phyloP scores from a whole-genome alignment of 2,329 filamentous ascomycete genomes.

The Penicillium corylophilum region DNA sequence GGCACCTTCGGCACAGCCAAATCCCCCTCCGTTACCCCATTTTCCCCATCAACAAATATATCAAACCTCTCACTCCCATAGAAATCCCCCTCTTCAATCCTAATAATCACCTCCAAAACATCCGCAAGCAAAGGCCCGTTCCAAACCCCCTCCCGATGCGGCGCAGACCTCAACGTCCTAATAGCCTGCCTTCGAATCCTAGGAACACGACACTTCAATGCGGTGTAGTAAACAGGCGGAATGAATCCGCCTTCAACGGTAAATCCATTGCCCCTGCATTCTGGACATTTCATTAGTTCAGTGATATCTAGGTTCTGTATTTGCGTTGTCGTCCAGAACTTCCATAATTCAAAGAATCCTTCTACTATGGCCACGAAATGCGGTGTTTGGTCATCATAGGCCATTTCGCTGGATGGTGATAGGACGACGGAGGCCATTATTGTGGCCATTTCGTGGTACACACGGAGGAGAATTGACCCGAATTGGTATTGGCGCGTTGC shows the following conservation, averaged over 20 bases:
- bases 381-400: constrained; percentile 24
- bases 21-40: constrained; percentile 1
- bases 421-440: constrained; percentile 40
- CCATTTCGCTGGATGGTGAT: constrained; percentile 17
- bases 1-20: constrained; percentile 6
- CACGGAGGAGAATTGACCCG: constrained; percentile 33
- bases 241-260: constrained; percentile 35
- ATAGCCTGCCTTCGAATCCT: constrained; percentile 29
- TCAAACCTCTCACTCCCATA: not conserved
- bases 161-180: constrained; percentile 7
- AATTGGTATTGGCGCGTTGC: constrained; percentile 9
- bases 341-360: constrained; percentile 12
- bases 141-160: constrained; percentile 20
- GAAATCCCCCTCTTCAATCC: constrained; percentile 10
- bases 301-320: constrained; percentile 1
- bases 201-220: constrained; percentile 34
- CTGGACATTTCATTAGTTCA: not conserved
- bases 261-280: constrained; percentile 5
- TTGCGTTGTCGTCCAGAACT: constrained; percentile 1
- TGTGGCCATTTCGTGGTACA: constrained; percentile 45
- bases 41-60: not conserved
- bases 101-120: constrained; percentile 13
- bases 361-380: constrained; percentile 20
- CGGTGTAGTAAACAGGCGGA: constrained; percentile 33
- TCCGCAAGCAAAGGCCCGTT: constrained; percentile 16